Evolutionary conservation across 106 monocot species (phyloP), one percentile per base, ranked within the genome.

Genomic region (Platanthera guangdongensis): DNA sequence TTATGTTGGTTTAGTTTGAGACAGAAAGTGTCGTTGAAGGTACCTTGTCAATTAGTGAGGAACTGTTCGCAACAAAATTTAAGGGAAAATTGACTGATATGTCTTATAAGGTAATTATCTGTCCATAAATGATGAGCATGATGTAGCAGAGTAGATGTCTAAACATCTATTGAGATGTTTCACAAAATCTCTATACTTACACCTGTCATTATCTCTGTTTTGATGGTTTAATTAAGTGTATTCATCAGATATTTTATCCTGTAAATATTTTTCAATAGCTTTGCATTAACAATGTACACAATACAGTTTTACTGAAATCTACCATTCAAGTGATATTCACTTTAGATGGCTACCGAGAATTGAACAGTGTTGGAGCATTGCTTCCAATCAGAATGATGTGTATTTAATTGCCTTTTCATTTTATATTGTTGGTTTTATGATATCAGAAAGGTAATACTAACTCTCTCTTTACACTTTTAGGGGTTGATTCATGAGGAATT

Each of bases 401-500:
- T 68, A 45, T 39, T 11, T 68, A 39, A 39, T 18, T n/a, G 30
- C 39, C 4, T 25, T 8, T 45, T 68, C 5, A 14, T 6, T 68
- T 0, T 4, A 46, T 70, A 30, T 4, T 67, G 8, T 39, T 45
- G 12, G 2, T 9, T 6, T 70, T 70, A 16, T n/a, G n/a, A 7
- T 70, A 9, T 70, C 47, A 70, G 70, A 48, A 68, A 70, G 47
- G 65, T 48, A 47, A 70, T 48, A 2, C 16, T 70, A 48, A 47
- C 15, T 39, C 16, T 47, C 5, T 18, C 21, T 76, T 73, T 59
- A 8, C 55, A 57, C 77, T 22, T 85, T 45, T 52, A 99, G 99
- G 99, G 99, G 59, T 70, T 94, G 30, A 99, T 92, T 70, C 92
- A 92, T 75, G 99, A 99, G 47, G 92, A 92, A 8, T 99, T 99